phyloP scores from a whole-genome alignment of 768 basidiomycete genomes.

The Mycena venus region DNA sequence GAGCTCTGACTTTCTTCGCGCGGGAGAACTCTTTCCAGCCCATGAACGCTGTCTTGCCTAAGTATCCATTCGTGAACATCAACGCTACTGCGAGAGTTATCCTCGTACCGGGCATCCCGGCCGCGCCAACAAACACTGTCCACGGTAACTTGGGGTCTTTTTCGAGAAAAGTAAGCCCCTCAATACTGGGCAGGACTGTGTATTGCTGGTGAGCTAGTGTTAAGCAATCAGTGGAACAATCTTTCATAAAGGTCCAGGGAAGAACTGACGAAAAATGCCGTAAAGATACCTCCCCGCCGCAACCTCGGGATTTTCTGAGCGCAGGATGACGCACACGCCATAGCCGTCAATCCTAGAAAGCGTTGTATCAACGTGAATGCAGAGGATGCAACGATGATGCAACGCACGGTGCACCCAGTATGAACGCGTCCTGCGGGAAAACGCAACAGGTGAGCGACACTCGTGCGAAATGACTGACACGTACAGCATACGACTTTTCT shows the following conservation, averaged over 20 bases:
- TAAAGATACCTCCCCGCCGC: conserved; percentile 58
- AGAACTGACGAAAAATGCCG: conserved; percentile 45
- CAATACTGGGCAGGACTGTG: not conserved
- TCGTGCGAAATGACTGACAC: not conserved
- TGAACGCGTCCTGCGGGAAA: conserved; percentile 34
- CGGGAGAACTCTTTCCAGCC: conserved; percentile 40
- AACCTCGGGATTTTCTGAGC: conserved; percentile 51
- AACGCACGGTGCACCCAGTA: conserved; percentile 52
- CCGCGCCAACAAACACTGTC: conserved; percentile 58
- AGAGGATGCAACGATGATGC: not conserved
- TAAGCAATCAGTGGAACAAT: not conserved
- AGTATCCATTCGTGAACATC: not conserved
- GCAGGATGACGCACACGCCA: conserved; percentile 61
- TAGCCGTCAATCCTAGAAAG: conserved; percentile 41
- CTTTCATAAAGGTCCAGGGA: not conserved
- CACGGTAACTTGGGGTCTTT: conserved; percentile 13
- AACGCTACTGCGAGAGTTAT: not conserved
- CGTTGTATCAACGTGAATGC: not conserved
- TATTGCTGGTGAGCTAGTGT: conserved; percentile 20
- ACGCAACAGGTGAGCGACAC: conserved; percentile 26
- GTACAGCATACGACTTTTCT: conserved; percentile 41
- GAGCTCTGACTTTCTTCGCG: conserved; percentile 23
- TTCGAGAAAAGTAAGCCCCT: not conserved
- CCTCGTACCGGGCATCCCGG: conserved; percentile 67
- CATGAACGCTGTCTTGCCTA: conserved; percentile 42